Percentiles rank a stretch among this genome's conserved stretches.
These are phyloP conservation scores for Aspergillus hancockii DNA, from an alignment of 495 filamentous ascomycete species.

Conservation along the genomic window DNA sequence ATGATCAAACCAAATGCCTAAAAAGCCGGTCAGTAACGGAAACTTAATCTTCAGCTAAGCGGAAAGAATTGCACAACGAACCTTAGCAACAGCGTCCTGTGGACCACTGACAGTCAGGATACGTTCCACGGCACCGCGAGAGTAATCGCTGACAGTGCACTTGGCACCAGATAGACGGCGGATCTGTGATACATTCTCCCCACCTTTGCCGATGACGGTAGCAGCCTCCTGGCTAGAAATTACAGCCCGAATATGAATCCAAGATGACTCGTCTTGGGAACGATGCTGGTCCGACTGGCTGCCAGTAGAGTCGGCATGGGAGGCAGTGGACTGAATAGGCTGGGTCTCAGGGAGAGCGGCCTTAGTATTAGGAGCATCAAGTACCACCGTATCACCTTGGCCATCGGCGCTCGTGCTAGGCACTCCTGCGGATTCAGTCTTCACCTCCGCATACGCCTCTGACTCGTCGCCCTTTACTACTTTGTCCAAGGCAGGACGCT, in stretches of 20 bases:
- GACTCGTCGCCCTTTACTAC: conserved; percentile 63
- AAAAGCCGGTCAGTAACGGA: conserved; percentile 7
- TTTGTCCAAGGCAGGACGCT: conserved; percentile 95
- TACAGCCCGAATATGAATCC: conserved; percentile 95
- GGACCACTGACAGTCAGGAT: conserved; percentile 95
- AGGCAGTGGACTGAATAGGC: conserved; percentile 66
- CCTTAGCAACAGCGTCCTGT: conserved; percentile 96
- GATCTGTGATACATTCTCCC: conserved; percentile 96
- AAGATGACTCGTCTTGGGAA: conserved; percentile 83
- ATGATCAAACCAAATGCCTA: conserved; percentile 98
- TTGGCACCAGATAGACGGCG: conserved; percentile 89
- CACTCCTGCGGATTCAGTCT: conserved; percentile 54
- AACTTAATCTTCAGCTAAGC: conserved; percentile 2
- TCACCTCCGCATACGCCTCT: conserved; percentile 51
- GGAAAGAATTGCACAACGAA: conserved; percentile 43
- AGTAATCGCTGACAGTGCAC: conserved; percentile 97
- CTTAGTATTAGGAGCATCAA: conserved; percentile 66
- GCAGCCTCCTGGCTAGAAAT: conserved; percentile 97
- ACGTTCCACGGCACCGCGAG: conserved; percentile 92
- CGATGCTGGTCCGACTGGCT: conserved; percentile 53
- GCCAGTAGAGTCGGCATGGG: conserved; percentile 53
- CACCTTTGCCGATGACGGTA: conserved; percentile 96
- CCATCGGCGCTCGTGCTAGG: conserved; percentile 39
- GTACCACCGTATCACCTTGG: conserved; percentile 68
- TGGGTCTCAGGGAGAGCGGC: conserved; percentile 50